phyloP scores from a whole-genome alignment of 2,329 filamentous ascomycete genomes.

The Pseudocercospora fuligena region DNA sequence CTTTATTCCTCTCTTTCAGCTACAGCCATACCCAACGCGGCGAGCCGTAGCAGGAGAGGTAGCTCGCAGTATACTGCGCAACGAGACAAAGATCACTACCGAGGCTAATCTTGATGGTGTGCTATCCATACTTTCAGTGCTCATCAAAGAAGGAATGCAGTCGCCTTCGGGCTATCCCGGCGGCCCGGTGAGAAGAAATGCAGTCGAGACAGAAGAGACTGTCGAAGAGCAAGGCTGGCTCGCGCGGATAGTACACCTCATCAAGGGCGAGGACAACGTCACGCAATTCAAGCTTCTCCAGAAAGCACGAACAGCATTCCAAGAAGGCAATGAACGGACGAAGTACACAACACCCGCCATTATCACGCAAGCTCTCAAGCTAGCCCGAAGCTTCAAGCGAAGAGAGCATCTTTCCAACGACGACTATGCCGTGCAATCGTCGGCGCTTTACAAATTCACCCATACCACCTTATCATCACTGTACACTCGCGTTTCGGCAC shows the following conservation, averaged over 20 bases:
- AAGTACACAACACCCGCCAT: constrained; percentile 94
- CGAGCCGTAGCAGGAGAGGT: constrained; percentile 90
- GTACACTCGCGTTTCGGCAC: constrained; percentile 75
- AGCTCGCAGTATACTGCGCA: constrained; percentile 78
- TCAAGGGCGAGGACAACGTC: constrained; percentile 83
- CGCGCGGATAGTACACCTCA: constrained; percentile 86
- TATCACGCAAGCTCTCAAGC: constrained; percentile 85
- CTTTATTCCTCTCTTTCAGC: constrained; percentile 86
- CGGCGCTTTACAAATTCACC: constrained; percentile 92
- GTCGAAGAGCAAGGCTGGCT: constrained; percentile 98
- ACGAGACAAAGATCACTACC: constrained; percentile 78
- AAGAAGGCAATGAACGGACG: constrained; percentile 91
- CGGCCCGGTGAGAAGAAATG: constrained; percentile 72
- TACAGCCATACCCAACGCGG: constrained; percentile 90
- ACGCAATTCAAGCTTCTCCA: constrained; percentile 90
- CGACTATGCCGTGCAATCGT: constrained; percentile 74
- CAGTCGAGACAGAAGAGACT: constrained; percentile 91
- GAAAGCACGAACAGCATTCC: constrained; percentile 81
- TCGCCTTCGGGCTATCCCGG: constrained; percentile 80
- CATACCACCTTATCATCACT: constrained; percentile 85
- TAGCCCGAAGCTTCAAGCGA: constrained; percentile 85
- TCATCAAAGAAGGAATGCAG: constrained; percentile 92
- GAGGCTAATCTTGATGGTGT: constrained; percentile 84
- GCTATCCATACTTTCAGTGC: constrained; percentile 82
- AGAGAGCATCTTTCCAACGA: constrained; percentile 84